A percentile compares a stretch with the other conserved stretches of the same genome.
These are phyloP conservation scores for Fusarium acutatum DNA, from an alignment of 2,329 filamentous ascomycete genomes.

Conservation along the genomic window DNA sequence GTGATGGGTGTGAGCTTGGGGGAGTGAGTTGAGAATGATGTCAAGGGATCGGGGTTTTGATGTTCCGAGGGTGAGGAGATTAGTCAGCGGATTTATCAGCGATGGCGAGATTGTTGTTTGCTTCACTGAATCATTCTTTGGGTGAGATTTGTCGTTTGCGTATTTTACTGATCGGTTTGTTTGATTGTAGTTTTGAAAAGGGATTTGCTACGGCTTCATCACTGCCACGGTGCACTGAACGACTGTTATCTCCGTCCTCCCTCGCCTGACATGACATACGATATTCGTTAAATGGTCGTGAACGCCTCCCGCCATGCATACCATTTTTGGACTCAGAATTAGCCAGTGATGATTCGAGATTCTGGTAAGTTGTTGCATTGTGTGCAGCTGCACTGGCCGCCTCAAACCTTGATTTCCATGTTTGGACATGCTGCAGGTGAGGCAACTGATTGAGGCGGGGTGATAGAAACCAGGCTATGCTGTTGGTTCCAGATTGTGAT, in stretches of 20 bases:
- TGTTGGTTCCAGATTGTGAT: background rate
- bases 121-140: background rate
- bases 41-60: slow-evolving; percentile 18
- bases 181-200: no score
- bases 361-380: accelerated
- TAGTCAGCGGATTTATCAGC: slow-evolving; percentile 19
- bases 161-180: accelerated
- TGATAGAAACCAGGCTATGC: background rate
- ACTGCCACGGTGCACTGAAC: no score
- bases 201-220: no score
- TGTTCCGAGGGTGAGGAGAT: background rate
- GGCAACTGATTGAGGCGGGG: slow-evolving; percentile 5
- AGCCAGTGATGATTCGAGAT: accelerated
- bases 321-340: background rate
- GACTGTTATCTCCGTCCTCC: background rate
- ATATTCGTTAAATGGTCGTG: background rate
- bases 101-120: background rate
- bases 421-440: background rate
- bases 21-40: slow-evolving; percentile 4
- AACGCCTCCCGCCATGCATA: background rate
- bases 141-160: accelerated
- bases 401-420: accelerated
- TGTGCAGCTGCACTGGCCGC: accelerated
- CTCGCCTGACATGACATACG: no score
- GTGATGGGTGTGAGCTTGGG: background rate